These are phyloP conservation scores for Penicillium sp. DNA, from an alignment of 2,329 filamentous ascomycete genomes.

Conservation along the genomic window DNA sequence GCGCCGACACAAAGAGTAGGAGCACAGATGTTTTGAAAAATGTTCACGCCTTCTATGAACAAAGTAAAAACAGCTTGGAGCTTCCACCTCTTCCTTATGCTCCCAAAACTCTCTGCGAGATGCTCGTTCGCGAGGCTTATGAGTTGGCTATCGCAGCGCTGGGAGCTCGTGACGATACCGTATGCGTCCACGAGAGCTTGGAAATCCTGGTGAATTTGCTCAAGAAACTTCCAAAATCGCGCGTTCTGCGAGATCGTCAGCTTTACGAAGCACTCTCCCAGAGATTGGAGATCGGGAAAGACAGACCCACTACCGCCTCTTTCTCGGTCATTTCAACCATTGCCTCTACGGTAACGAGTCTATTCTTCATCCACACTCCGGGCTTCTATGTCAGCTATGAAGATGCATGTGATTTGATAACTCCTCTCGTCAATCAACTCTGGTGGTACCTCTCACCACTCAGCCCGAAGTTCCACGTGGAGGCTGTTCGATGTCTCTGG, in stretches of 20 bases:
- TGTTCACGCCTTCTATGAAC: constrained; percentile 68
- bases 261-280: constrained; percentile 39
- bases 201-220: constrained; percentile 59
- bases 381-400: constrained; percentile 43
- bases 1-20: constrained; percentile 19
- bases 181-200: constrained; percentile 59
- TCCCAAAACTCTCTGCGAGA: constrained; percentile 57
- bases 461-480: constrained; percentile 90
- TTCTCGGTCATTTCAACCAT: constrained; percentile 42
- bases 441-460: constrained; percentile 83
- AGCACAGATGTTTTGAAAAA: constrained; percentile 56
- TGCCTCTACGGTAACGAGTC: constrained; percentile 52
- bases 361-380: constrained; percentile 39
- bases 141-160: constrained; percentile 38
- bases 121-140: constrained; percentile 64
- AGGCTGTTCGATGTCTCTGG: constrained; percentile 85
- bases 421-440: constrained; percentile 68
- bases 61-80: constrained; percentile 71
- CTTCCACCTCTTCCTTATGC: constrained; percentile 62
- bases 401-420: constrained; percentile 63
- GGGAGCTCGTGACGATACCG: constrained; percentile 23
- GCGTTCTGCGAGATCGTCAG: constrained; percentile 34
- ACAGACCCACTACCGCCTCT: constrained; percentile 30
- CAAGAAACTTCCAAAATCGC: constrained; percentile 42
- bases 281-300: constrained; percentile 23